phyloP scores from a whole-genome alignment of 495 filamentous ascomycete species.

The Arthonia radiata region DNA sequence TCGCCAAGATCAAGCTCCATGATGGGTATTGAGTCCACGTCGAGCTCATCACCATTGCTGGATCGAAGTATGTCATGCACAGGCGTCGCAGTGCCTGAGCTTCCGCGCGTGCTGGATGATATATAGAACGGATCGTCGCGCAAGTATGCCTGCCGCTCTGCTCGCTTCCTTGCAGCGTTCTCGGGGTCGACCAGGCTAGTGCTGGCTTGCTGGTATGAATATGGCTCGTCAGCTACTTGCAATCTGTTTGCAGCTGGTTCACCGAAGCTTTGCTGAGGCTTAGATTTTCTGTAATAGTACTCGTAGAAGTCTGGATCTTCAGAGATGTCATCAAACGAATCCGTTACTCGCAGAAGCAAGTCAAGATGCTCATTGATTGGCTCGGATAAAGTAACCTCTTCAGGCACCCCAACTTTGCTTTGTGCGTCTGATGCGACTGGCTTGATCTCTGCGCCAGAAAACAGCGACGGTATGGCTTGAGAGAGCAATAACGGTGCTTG shows the following conservation, averaged over 20 bases:
- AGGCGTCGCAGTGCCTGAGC: conserved; percentile 37
- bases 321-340: conserved; percentile 22
- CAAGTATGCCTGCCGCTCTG: too few relatives aligned
- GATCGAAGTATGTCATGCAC: conserved; percentile 43
- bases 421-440: conserved; percentile 69
- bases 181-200: conserved; percentile 18
- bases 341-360: conserved; percentile 32
- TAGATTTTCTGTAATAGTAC: conserved; percentile 40
- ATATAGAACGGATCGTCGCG: too few relatives aligned
- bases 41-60: conserved; percentile 47
- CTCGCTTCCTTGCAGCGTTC: conserved; percentile 30
- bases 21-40: conserved; percentile 85
- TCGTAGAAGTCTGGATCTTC: conserved; percentile 34
- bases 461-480: conserved; percentile 68
- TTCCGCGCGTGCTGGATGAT: conserved; percentile 57
- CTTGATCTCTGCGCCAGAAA: conserved; percentile 65
- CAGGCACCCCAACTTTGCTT: conserved; percentile 59
- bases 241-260: conserved; percentile 27
- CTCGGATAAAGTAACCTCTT: conserved; percentile 44
- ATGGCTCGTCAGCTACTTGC: conserved; percentile 25
- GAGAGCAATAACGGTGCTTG: conserved; percentile 61
- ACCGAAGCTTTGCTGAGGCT: conserved; percentile 11
- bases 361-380: conserved; percentile 58
- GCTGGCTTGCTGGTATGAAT: too few relatives aligned
- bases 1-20: conserved; percentile 51